Base-by-base conservation (phyloP, 371 early-diverging fungal species). In the Mucor plumbeus region DNA sequence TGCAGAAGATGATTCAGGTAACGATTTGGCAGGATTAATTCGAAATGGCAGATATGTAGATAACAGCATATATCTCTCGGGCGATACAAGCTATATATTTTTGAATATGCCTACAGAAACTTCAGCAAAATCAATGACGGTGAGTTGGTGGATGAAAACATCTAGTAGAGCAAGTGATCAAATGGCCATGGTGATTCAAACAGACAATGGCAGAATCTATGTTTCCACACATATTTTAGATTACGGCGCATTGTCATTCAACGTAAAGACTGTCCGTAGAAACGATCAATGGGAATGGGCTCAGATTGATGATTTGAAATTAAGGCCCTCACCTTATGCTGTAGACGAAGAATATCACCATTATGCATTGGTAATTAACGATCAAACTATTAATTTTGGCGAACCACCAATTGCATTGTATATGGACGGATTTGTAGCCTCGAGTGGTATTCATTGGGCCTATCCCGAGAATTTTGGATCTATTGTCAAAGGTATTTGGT, bases 141-240 rank as follows among this genome's bases (percentile, higher is more conserved):
- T 84, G 0, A 76, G 77, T 26, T 84, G 81, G 80, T 78, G 80
- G 79, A 81, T 84, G 81, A 78, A 76, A 57, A 73, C 78, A 19
- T 17, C 63, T 0, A 68, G 40, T 7, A 67, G 58, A 38, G 64
- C 71, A 13, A 61, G 70, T 59, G 73, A 73, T 13, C 40, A 57
- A 21, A 73, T 73, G 69, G 81, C 79, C 0, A 61, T 81, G 68
- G 77, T 78, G 21, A 62, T 84, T 7, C 82, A 81, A 41, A 80
- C 78, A 11, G 77, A 81, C 8, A 59, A 72, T 31, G 75, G 73
- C 13, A 81, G 78, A 36, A 41, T 81, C 3, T 74, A 77, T 54
- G 73, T 78, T 13, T 71, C 68, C 17, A 77, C 83, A 9, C 64
- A 73, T 53, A 33, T 50, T 10, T 15, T 47, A 14, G 21, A 35